Evolutionary conservation across 1,284 basidiomycete genomes (phyloP).

Genomic region (Ceratobasidium sp.): DNA sequence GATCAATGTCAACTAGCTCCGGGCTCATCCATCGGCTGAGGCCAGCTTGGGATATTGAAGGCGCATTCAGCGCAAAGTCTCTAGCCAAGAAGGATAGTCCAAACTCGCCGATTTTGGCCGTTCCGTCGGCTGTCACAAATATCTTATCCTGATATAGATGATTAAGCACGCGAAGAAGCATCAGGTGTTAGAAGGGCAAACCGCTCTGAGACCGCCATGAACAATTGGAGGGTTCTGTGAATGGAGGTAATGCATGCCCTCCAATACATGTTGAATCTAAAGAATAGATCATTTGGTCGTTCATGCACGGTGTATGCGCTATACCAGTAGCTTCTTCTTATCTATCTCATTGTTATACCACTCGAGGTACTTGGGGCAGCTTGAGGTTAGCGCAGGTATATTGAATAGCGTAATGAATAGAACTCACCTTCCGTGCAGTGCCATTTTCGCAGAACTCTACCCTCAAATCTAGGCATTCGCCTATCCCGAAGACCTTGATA

Average conservation of each 20-base stretch:
- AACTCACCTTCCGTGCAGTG: background rate
- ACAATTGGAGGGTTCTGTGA: slow-evolving; percentile 31
- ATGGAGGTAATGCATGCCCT: slow-evolving; percentile 38
- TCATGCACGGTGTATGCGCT: too few relatives aligned
- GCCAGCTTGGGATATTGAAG: slow-evolving; percentile 15
- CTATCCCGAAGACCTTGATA: background rate
- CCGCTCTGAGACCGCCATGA: slow-evolving; percentile 42
- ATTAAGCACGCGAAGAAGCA: background rate
- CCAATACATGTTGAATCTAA: too few relatives aligned
- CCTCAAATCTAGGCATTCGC: background rate
- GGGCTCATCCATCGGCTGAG: slow-evolving; percentile 28
- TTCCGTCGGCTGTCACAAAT: background rate
- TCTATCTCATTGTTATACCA: background rate
- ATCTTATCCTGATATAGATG: slow-evolving; percentile 9
- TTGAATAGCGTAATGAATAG: background rate
- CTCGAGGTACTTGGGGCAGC: slow-evolving; percentile 8
- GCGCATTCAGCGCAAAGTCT: slow-evolving; percentile 14
- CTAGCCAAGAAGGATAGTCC: background rate
- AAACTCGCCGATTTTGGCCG: slow-evolving; percentile 32
- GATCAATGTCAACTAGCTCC: background rate
- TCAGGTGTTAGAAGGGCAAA: background rate
- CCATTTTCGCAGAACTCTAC: background rate
- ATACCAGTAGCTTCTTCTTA: background rate
- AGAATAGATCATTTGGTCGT: too few relatives aligned
- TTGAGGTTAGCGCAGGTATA: background rate